Evolutionary conservation across 2,329 filamentous ascomycete species (phyloP).

Genomic region (Claviceps pusilla): DNA sequence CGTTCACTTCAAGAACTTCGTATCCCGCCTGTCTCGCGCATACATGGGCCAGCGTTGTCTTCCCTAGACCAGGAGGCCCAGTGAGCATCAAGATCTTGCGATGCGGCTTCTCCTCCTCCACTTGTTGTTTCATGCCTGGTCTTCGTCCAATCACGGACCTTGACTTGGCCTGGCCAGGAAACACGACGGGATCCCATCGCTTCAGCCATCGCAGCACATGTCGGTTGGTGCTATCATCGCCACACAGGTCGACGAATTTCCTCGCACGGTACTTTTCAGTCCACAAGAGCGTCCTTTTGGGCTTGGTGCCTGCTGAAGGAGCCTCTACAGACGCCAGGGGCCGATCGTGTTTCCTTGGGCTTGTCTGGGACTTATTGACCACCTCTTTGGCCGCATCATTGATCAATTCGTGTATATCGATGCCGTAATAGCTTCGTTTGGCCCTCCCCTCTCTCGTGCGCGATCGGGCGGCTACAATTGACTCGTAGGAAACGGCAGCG

Average conservation of each 20-base stretch:
- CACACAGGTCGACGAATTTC: slow-evolving; percentile 84
- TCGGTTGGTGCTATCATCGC: slow-evolving; percentile 86
- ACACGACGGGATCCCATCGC: slow-evolving; percentile 83
- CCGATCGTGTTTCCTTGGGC: slow-evolving; percentile 14
- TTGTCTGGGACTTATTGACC: slow-evolving; percentile 19
- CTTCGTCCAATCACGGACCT: slow-evolving; percentile 32
- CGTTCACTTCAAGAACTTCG: slow-evolving; percentile 93
- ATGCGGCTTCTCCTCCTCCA: slow-evolving; percentile 59
- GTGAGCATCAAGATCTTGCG: slow-evolving; percentile 81
- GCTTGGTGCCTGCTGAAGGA: slow-evolving; percentile 20
- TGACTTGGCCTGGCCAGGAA: slow-evolving; percentile 55
- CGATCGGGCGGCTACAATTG: slow-evolving; percentile 53
- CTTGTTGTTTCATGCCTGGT: slow-evolving; percentile 26
- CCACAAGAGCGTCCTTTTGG: slow-evolving; percentile 56
- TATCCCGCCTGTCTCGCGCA: slow-evolving; percentile 92
- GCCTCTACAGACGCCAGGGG: slow-evolving; percentile 30
- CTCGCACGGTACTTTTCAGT: slow-evolving; percentile 92
- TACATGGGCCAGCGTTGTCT: slow-evolving; percentile 91
- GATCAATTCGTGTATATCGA: slow-evolving; percentile 76
- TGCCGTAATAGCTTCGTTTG: slow-evolving; percentile 71
- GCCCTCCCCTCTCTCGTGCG: slow-evolving; percentile 52
- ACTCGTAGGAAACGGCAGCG: slow-evolving; percentile 42
- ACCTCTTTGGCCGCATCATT: slow-evolving; percentile 52
- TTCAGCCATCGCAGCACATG: slow-evolving; percentile 88
- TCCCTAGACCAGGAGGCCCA: slow-evolving; percentile 83